These are phyloP conservation scores for Penicillium ochrochloron DNA, from an alignment of 495 filamentous ascomycete species.

Conservation along the genomic window DNA sequence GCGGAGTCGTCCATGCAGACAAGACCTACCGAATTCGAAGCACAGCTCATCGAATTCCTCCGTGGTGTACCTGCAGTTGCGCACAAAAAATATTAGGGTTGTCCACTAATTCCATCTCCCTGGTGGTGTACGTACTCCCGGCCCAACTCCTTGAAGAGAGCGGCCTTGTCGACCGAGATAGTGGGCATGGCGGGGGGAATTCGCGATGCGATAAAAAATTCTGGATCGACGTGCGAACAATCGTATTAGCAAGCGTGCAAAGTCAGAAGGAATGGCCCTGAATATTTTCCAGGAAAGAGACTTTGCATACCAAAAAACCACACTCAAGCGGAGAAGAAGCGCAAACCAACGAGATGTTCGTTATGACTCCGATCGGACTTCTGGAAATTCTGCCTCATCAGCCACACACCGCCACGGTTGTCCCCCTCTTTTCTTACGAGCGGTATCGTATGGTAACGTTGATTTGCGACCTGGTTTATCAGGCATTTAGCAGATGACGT, in stretches of 20 bases:
- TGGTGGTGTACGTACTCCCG: slow-evolving; percentile 65
- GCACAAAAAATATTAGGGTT: slow-evolving; percentile 14
- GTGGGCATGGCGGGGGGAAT: slow-evolving; percentile 68
- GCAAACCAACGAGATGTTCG: slow-evolving; percentile 14
- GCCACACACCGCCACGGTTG: slow-evolving; percentile 36
- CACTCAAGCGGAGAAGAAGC: slow-evolving; percentile 12
- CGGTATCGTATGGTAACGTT: slow-evolving; percentile 29
- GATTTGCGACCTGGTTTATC: slow-evolving; percentile 12
- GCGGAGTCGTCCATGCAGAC: slow-evolving; percentile 20
- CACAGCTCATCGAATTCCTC: slow-evolving; percentile 96
- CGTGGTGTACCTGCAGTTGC: slow-evolving; percentile 72
- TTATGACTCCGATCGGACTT: slow-evolving; percentile 33
- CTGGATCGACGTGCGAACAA: not conserved
- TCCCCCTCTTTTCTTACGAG: slow-evolving; percentile 32
- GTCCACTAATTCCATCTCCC: not conserved
- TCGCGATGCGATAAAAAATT: slow-evolving; percentile 33
- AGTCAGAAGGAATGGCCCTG: not conserved
- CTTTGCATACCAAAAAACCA: slow-evolving; percentile 10
- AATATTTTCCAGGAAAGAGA: not conserved
- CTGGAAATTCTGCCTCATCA: slow-evolving; percentile 34
- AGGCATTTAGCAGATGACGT: not conserved
- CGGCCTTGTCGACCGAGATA: slow-evolving; percentile 92
- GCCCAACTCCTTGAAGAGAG: slow-evolving; percentile 89
- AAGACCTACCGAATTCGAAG: slow-evolving; percentile 86
- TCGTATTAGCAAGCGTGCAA: slow-evolving; percentile 1